Conservation (phyloP, 2,329 filamentous ascomycete genomes). For the Didymella pinodella region DNA sequence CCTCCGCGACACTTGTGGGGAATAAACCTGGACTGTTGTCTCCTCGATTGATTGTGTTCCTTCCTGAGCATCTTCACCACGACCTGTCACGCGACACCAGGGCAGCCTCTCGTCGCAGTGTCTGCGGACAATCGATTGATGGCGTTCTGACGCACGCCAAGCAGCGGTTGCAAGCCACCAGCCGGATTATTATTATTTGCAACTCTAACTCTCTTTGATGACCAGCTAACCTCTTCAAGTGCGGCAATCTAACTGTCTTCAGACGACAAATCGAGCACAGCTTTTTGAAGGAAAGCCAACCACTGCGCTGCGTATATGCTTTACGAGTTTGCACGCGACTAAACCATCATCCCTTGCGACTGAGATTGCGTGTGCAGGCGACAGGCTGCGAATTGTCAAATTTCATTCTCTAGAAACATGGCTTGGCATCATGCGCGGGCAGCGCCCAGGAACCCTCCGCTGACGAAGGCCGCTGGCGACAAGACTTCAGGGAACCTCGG, state of each 20-base stretch:
- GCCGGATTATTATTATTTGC: not conserved
- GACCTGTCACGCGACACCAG: conserved; percentile 14
- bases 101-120: not conserved
- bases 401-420: not conserved
- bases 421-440: conserved; percentile 2
- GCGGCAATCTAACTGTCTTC: not conserved
- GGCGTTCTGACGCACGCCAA: conserved; percentile 18
- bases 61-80: not conserved
- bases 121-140: conserved; percentile 1
- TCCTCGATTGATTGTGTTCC: not conserved
- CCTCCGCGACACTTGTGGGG: not conserved
- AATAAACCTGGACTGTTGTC: not conserved
- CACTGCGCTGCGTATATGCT: conserved; percentile 1
- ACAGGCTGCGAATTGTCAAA: not conserved
- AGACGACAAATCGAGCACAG: not conserved
- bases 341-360: conserved; percentile 2
- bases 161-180: not conserved
- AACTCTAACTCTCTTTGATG: not conserved
- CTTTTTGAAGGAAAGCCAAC: not conserved
- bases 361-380: not conserved
- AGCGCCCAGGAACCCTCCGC: not conserved
- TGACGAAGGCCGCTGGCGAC: not conserved
- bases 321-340: not conserved
- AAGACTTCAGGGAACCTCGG: not conserved
- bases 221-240: conserved; percentile 1